phyloP scores from a whole-genome alignment of 2,329 filamentous ascomycete genomes.

The Diaporthe longicolla region DNA sequence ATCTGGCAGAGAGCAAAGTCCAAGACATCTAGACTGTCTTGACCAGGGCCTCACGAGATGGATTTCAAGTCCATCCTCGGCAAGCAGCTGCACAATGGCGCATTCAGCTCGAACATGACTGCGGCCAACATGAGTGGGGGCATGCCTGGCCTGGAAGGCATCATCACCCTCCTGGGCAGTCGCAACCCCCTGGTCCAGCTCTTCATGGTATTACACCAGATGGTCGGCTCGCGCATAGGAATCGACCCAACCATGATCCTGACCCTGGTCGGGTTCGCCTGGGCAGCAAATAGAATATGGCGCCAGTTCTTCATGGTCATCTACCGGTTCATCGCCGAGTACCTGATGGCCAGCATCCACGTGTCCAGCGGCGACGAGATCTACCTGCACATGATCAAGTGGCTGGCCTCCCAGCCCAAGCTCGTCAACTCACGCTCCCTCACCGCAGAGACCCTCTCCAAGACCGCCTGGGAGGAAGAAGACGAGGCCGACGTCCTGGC shows the following conservation, averaged over 20 bases:
- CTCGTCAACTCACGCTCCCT: slow-evolving; percentile 66
- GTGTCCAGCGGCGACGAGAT: slow-evolving; percentile 71
- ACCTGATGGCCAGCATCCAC: slow-evolving; percentile 67
- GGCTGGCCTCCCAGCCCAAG: slow-evolving; percentile 66
- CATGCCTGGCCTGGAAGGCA: slow-evolving; percentile 54
- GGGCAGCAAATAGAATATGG: slow-evolving; percentile 59
- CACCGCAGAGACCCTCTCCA: slow-evolving; percentile 68
- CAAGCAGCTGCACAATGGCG: slow-evolving; percentile 44
- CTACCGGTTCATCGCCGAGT: slow-evolving; percentile 54
- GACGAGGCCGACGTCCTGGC: slow-evolving; percentile 59
- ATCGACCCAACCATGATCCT: slow-evolving; percentile 65
- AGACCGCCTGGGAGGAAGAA: slow-evolving; percentile 71
- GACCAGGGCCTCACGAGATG: slow-evolving; percentile 42
- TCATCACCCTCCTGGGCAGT: slow-evolving; percentile 61
- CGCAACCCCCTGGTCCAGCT: slow-evolving; percentile 58
- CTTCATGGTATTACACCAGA: slow-evolving; percentile 62
- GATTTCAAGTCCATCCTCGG: slow-evolving; percentile 47
- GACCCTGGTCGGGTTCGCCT: slow-evolving; percentile 61
- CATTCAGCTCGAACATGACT: slow-evolving; percentile 44
- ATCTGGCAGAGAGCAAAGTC: slow-evolving; percentile 1
- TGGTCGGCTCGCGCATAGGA: slow-evolving; percentile 60
- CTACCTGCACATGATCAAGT: slow-evolving; percentile 71
- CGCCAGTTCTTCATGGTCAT: slow-evolving; percentile 53
- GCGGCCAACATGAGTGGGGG: slow-evolving; percentile 41
- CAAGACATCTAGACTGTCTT: background rate